A percentile compares a stretch with the other conserved stretches of the same genome.
Evolutionary conservation across 2,329 filamentous ascomycete species (phyloP).

Genomic region (Colletotrichum chrysophilum): DNA sequence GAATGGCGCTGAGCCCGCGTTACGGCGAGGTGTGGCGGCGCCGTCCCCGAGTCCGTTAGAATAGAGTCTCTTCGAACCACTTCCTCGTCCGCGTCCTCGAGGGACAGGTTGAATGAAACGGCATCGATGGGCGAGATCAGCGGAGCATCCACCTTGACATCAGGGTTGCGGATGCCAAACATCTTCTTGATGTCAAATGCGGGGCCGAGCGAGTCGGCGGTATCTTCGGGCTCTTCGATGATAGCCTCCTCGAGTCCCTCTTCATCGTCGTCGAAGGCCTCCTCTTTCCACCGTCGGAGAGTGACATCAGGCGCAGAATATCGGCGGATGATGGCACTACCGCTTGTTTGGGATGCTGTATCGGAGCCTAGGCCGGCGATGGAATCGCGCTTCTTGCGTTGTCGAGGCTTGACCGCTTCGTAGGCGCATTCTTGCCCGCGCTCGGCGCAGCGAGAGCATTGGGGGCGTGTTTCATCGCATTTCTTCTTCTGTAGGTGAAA

Average conservation of each 20-base stretch:
- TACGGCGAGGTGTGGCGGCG: slow-evolving; percentile 7
- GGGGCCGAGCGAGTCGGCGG: not conserved
- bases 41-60: slow-evolving; percentile 22
- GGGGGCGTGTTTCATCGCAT: slow-evolving; percentile 58
- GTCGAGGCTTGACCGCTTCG: slow-evolving; percentile 48
- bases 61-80: slow-evolving; percentile 25
- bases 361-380: slow-evolving; percentile 14
- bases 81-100: slow-evolving; percentile 27
- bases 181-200: slow-evolving; percentile 12
- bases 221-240: slow-evolving; percentile 6
- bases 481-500: slow-evolving; percentile 56
- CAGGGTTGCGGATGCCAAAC: not conserved
- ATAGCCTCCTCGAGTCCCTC: slow-evolving; percentile 13
- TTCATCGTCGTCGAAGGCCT: slow-evolving; percentile 4
- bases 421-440: slow-evolving; percentile 54
- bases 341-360: slow-evolving; percentile 7
- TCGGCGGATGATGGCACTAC: not conserved
- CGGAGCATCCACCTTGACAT: slow-evolving; percentile 15
- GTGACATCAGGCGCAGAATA: slow-evolving; percentile 7
- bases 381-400: slow-evolving; percentile 38
- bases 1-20: slow-evolving; percentile 20
- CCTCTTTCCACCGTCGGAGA: slow-evolving; percentile 16
- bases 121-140: slow-evolving; percentile 36
- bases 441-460: slow-evolving; percentile 56
- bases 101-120: slow-evolving; percentile 34